Evolutionary conservation across 768 basidiomycete genomes (phyloP), one percentile per base, ranked within the genome.

Genomic region (Nevesoporus exiguus): DNA sequence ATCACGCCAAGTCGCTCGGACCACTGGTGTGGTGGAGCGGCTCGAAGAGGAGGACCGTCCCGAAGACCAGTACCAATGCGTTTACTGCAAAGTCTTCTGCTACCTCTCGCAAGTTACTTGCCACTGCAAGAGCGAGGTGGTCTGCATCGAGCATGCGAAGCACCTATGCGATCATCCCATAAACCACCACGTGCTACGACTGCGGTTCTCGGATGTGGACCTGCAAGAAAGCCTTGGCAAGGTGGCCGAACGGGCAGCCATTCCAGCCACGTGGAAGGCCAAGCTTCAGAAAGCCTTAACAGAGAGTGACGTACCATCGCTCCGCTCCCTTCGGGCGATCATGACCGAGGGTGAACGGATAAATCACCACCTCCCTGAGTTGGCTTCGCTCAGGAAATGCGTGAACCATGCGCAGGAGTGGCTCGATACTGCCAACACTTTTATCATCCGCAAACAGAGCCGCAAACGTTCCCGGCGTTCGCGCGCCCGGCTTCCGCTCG

Each of bases 41-140:
- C 74, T 92, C 25, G 86, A 91, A 61, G 82, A 86, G 59, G 80
- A 84, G 61, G 95, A 98, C 69, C 83, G 84, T 13, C 78, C 86
- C 0, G 97, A 98, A 68, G 95, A 98, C 49, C 93, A 97, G 67
- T 96, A 95, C 70, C 97, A 98, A 70, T 99, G 97, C 78, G 74
- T 78, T 47, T 73, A 88, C 59, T 98, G 97, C 87, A 95, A 97
- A 68, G 82, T 79, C 5, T 98, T 96, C 73, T 94, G 90, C 72
- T 98, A 97, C 70, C 83, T 99, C 39, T 94, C 97, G 2, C 95
- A 97, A 65, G 77, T 98, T 66, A 85, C 82, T 53, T 94, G 93
- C 68, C 74, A 75, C 30, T 94, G 93, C 77, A 86, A 86, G 40
- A 81, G 72, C 49, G 81, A 84, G 58, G 84, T 96, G 31, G 83